phyloP scores from a whole-genome alignment of 805 yeast species.

The Scheffersomyces coipomensis region DNA sequence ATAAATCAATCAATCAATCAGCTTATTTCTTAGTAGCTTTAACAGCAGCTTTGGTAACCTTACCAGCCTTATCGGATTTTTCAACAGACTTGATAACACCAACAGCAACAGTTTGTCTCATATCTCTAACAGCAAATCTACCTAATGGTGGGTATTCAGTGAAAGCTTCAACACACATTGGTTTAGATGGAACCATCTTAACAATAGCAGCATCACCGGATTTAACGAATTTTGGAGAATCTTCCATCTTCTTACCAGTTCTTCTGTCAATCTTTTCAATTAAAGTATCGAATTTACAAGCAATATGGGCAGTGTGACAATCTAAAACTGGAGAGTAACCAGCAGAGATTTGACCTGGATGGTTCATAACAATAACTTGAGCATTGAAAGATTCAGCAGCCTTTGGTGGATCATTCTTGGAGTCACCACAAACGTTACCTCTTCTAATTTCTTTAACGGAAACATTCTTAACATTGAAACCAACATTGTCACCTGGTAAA shows the following conservation, averaged over 20 bases:
- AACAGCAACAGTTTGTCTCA: constrained; percentile 99
- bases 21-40: constrained; percentile 47
- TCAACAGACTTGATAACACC: constrained; percentile 88
- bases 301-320: constrained; percentile 92
- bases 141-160: constrained; percentile 46
- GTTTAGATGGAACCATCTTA: constrained; percentile 43
- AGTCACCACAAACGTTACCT: constrained; percentile 92
- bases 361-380: constrained; percentile 85
- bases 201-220: constrained; percentile 40
- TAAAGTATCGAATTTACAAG: constrained; percentile 81
- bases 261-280: constrained; percentile 86
- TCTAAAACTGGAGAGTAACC: constrained; percentile 92
- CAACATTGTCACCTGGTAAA: constrained; percentile 89
- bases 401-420: constrained; percentile 85
- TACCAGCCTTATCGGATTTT: constrained; percentile 48
- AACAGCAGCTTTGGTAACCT: constrained; percentile 48
- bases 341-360: constrained; percentile 88
- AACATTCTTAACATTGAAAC: constrained; percentile 88
- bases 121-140: constrained; percentile 84
- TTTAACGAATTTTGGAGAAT: constrained; percentile 33
- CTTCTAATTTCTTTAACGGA: constrained; percentile 86
- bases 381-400: constrained; percentile 80
- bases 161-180: constrained; percentile 45
- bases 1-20: too few relatives aligned
- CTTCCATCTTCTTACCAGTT: constrained; percentile 37